Percentiles rank a stretch among this genome's conserved stretches.
Evolutionary conservation across 2,329 filamentous ascomycete genomes (phyloP).

Genomic region (Colletotrichum endophyticum): DNA sequence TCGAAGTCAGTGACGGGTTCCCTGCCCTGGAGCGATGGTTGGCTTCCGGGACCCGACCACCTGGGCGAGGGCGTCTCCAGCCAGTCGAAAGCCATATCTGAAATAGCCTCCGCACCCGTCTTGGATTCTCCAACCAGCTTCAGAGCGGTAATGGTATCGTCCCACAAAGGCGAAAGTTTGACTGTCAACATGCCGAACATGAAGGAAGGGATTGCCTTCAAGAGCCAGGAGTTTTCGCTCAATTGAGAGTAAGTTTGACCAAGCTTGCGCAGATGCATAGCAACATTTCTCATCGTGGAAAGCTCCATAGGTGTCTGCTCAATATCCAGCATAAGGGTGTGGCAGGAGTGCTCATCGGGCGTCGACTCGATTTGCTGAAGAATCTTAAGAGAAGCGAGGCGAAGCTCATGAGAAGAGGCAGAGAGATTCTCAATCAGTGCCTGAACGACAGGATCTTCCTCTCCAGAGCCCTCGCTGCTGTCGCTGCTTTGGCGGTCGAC

Average conservation of each 20-base stretch:
- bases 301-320: slow-evolving; percentile 82
- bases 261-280: slow-evolving; percentile 86
- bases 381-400: slow-evolving; percentile 75
- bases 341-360: slow-evolving; percentile 52
- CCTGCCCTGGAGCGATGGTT: slow-evolving; percentile 33
- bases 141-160: slow-evolving; percentile 78
- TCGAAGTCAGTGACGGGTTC: slow-evolving; percentile 74
- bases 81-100: slow-evolving; percentile 80
- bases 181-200: slow-evolving; percentile 90
- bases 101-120: slow-evolving; percentile 74
- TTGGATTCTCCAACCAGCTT: slow-evolving; percentile 75
- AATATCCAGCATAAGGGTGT: slow-evolving; percentile 74
- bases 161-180: slow-evolving; percentile 85
- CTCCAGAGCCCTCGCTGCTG: slow-evolving; percentile 44
- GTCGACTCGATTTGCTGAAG: slow-evolving; percentile 65
- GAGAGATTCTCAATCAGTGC: slow-evolving; percentile 77
- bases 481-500: slow-evolving; percentile 31
- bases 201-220: slow-evolving; percentile 77
- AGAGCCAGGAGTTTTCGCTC: slow-evolving; percentile 67
- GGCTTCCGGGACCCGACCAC: slow-evolving; percentile 50
- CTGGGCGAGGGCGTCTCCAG: slow-evolving; percentile 63
- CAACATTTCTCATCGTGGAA: slow-evolving; percentile 76
- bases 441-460: slow-evolving; percentile 64
- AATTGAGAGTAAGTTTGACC: slow-evolving; percentile 66
- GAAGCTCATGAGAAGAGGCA: slow-evolving; percentile 75